phyloP scores from a whole-genome alignment of 2,329 filamentous ascomycete species.

The Beauveria rudraprayagi region DNA sequence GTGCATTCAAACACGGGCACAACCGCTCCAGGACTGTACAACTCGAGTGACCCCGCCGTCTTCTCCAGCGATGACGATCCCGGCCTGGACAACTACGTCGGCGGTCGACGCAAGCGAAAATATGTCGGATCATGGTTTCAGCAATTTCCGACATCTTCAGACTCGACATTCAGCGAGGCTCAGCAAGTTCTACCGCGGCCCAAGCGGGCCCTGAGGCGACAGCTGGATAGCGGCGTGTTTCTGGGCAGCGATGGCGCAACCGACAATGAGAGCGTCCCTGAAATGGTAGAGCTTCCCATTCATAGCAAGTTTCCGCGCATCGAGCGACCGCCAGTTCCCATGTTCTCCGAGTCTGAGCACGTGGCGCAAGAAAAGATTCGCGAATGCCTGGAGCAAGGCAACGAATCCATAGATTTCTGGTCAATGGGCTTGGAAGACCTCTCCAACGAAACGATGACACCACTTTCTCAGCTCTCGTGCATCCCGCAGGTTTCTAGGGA shows the following conservation, averaged over 20 bases:
- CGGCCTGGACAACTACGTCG: constrained; percentile 55
- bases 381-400: constrained; percentile 47
- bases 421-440: constrained; percentile 45
- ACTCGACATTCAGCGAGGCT: constrained; percentile 37
- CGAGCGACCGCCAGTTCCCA: constrained; percentile 21
- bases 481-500: constrained; percentile 47
- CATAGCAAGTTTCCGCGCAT: constrained; percentile 32
- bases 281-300: constrained; percentile 23
- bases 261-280: constrained; percentile 29
- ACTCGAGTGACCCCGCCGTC: constrained; percentile 62
- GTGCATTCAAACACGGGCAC: constrained; percentile 8
- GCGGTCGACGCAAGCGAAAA: constrained; percentile 50
- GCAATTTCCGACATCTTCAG: constrained; percentile 45
- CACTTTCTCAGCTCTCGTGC: constrained; percentile 45
- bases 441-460: constrained; percentile 48
- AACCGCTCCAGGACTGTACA: constrained; percentile 20
- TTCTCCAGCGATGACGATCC: constrained; percentile 69
- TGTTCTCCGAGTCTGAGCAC: constrained; percentile 34
- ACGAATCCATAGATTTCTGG: constrained; percentile 55
- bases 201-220: constrained; percentile 48
- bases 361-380: constrained; percentile 39
- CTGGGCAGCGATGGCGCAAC: constrained; percentile 54
- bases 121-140: constrained; percentile 63
- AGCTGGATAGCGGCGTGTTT: constrained; percentile 62
- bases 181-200: constrained; percentile 24